Evolutionary conservation across 345 rosid species (phyloP).

Genomic region (Acer yangbiense): DNA sequence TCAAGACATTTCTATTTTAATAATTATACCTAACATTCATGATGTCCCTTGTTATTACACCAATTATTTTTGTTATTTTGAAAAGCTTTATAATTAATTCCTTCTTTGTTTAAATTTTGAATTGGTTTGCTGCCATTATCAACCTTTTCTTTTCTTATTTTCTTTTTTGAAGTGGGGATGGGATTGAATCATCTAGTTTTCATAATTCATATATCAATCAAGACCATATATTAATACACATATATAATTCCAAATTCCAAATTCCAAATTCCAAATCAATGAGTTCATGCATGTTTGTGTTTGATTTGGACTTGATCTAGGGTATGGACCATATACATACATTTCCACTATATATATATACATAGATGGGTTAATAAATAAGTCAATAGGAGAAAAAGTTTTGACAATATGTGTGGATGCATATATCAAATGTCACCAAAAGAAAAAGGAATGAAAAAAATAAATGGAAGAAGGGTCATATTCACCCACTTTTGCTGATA

Average conservation of each 20-base stretch:
- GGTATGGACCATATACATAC: not conserved
- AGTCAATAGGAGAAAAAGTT: constrained; percentile 29
- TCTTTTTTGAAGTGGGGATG: not conserved
- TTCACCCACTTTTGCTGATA: constrained; percentile 39
- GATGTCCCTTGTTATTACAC: not conserved
- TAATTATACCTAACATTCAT: not conserved
- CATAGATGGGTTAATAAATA: not conserved
- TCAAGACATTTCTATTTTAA: not conserved
- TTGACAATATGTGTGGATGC: constrained; percentile 15
- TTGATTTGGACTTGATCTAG: not conserved
- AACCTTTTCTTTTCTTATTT: not conserved
- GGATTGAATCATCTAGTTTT: not conserved
- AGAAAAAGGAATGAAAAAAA: constrained; percentile 12
- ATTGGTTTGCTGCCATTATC: not conserved
- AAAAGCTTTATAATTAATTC: not conserved
- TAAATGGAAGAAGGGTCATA: constrained; percentile 17
- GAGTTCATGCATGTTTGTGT: not conserved
- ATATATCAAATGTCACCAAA: constrained; percentile 12
- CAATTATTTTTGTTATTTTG: not conserved
- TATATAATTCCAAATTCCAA: not conserved
- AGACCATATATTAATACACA: not conserved
- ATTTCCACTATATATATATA: no score
- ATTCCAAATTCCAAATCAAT: not conserved
- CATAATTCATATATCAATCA: not conserved
- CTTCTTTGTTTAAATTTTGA: not conserved